Base-by-base conservation (phyloP, 768 basidiomycete species). In the Astraeus odoratus region DNA sequence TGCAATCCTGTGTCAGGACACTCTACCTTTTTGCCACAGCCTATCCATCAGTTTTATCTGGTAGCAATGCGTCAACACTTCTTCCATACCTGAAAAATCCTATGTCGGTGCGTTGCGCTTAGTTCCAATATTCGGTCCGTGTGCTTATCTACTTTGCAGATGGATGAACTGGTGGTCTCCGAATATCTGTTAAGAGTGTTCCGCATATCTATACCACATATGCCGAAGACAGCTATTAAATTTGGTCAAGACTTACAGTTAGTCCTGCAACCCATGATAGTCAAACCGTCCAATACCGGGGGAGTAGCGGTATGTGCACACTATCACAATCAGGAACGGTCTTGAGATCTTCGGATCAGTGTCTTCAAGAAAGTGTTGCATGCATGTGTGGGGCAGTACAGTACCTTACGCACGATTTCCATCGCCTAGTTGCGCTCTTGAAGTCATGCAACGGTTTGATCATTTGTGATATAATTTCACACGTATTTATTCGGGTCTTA, bases 131-230 rank as follows among this genome's bases (percentile, higher is more conserved):
- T 37, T 8, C 24, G 8, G 35, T 49, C 35, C 42, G 42, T 15
- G 54, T 41, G 12, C 34, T 22, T 29, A 41, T 8, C 9, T 12
- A 1, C 16, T 23, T 34, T 15, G 7, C 54, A 95, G 91, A 38
- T 72, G 3, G 94, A 98, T 44, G 94, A 97, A 50, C 77, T 91
- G 51, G 70, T 75, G 0, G 86, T 85, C 4, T 82, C 83, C 1
- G 94, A 97, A 58, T 87, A 88, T 59, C 66, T 99, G 4, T 74
- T 98, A 31, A 86, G 86, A 51, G 88, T 95, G 33, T 97, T 96
- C 68, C 76, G 87, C 24, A 76, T 76, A 15, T 83, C 83, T 2
- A 82, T 97, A 25, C 89, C 90, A 2, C 75, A 82, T 51, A 86
- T 95, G 83, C 91, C 93, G 0, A 88, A 86, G 66, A 91, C 90